phyloP scores from a whole-genome alignment of 2,329 filamentous ascomycete species.

The Aspergillus chevalieri region DNA sequence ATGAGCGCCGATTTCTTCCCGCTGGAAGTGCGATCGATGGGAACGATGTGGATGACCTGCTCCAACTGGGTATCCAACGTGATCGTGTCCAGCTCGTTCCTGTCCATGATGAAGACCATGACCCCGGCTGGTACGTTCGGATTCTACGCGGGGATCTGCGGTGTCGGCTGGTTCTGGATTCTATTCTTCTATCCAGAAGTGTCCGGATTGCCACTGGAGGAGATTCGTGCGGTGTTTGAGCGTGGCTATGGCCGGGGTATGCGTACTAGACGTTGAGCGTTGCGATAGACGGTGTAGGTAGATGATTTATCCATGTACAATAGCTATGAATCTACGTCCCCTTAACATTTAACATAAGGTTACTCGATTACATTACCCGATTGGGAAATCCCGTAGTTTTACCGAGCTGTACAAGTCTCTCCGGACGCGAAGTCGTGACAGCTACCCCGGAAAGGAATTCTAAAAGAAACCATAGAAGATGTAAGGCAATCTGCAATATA shows the following conservation, averaged over 20 bases:
- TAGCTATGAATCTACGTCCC: neutral
- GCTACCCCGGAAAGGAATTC: too few species aligned
- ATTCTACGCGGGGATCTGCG: conserved; percentile 48
- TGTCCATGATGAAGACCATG: conserved; percentile 46
- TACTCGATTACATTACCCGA: too few species aligned
- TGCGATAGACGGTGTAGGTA: neutral
- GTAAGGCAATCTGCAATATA: too few species aligned
- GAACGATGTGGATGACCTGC: conserved; percentile 46
- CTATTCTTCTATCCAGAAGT: conserved; percentile 23
- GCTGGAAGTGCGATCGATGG: conserved; percentile 44
- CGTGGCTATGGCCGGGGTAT: conserved; percentile 40
- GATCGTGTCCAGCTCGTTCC: conserved; percentile 47
- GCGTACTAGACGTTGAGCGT: conserved; percentile 16
- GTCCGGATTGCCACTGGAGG: conserved; percentile 16
- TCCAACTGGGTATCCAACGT: conserved; percentile 45
- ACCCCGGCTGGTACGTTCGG: conserved; percentile 48
- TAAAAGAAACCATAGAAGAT: too few species aligned
- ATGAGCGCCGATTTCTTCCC: conserved; percentile 46
- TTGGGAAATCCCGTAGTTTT: too few species aligned
- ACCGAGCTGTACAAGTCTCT: too few species aligned
- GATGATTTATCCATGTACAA: neutral
- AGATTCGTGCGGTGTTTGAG: conserved; percentile 44
- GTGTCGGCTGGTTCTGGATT: conserved; percentile 39
- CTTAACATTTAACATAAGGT: too few species aligned
- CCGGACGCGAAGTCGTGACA: too few species aligned